phyloP scores from a whole-genome alignment of 225 moss, liverwort and hornwort genomes.

The Neckera pumila region DNA sequence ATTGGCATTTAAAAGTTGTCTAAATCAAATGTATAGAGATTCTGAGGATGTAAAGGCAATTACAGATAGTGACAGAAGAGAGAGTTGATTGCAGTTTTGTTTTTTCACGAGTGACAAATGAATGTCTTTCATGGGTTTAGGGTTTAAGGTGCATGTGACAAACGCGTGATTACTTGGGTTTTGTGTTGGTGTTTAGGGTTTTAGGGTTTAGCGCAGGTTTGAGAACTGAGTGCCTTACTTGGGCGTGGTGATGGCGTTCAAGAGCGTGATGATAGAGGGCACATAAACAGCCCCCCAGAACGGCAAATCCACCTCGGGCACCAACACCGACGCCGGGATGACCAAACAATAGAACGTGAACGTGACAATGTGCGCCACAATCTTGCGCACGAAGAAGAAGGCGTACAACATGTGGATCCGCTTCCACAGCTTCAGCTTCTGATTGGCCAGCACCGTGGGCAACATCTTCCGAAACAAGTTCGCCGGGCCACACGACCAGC shows the following conservation, averaged over 20 bases:
- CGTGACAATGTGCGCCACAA: constrained; percentile 60
- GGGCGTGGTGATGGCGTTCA: constrained; percentile 74
- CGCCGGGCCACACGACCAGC: constrained; percentile 81
- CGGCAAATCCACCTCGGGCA: constrained; percentile 68
- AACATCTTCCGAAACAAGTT: constrained; percentile 63
- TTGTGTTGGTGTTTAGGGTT: neutral
- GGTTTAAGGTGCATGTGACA: neutral
- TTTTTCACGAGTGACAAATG: neutral
- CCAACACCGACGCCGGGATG: constrained; percentile 67
- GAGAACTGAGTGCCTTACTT: constrained; percentile 13
- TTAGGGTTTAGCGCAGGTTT: neutral
- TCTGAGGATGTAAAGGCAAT: neutral
- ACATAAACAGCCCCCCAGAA: constrained; percentile 85
- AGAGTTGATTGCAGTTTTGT: neutral
- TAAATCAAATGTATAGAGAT: neutral
- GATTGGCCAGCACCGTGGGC: constrained; percentile 26
- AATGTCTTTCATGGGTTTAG: neutral
- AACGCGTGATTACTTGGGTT: neutral
- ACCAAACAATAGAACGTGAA: constrained; percentile 73
- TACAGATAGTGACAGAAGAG: neutral
- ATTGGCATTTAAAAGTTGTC: neutral
- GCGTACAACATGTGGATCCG: constrained; percentile 75
- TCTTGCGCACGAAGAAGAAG: constrained; percentile 75
- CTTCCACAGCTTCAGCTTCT: constrained; percentile 51
- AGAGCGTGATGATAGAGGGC: constrained; percentile 62